Percentiles rank a stretch among this genome's conserved stretches.
Evolutionary conservation across 176 grass and related monocot genomes (phyloP).

Genomic region (Triticum aestivum): DNA sequence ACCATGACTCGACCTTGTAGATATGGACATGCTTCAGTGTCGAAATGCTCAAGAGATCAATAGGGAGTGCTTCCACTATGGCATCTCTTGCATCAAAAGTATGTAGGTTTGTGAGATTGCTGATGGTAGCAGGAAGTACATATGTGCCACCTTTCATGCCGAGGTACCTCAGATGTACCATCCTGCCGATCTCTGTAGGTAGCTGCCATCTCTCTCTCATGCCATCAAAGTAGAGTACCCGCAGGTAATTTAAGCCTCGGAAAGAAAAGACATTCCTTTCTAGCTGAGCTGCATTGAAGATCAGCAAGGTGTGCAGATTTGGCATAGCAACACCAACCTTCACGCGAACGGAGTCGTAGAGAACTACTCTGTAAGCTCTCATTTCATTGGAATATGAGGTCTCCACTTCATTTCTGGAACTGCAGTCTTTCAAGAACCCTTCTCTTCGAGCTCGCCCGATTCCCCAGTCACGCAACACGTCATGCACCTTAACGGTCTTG

Average conservation of each 20-base stretch:
- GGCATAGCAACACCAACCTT: not conserved
- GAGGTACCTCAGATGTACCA: constrained; percentile 24
- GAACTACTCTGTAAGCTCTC: constrained; percentile 17
- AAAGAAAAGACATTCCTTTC: not conserved
- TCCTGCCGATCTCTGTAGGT: not conserved
- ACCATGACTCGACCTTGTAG: constrained; percentile 12
- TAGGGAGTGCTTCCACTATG: not conserved
- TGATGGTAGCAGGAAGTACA: not conserved
- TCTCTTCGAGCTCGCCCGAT: constrained; percentile 6
- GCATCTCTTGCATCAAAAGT: constrained; percentile 24
- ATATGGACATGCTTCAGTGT: not conserved
- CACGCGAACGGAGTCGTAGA: not conserved
- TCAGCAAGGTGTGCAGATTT: constrained; percentile 20
- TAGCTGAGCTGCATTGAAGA: not conserved
- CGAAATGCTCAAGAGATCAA: not conserved
- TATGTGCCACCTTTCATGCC: constrained; percentile 22
- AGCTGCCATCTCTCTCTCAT: constrained; percentile 2
- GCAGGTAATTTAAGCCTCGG: not conserved
- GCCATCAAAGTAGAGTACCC: constrained; percentile 2
- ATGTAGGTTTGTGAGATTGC: constrained; percentile 5
- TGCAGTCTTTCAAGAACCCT: constrained; percentile 17
- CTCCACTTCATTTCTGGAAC: constrained; percentile 15
- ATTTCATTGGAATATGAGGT: constrained; percentile 13
- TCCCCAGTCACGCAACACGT: constrained; percentile 17
- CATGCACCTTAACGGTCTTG: not conserved